These are phyloP conservation scores for Moringa oleifera DNA, from an alignment of 345 rosid species.

Conservation along the genomic window DNA sequence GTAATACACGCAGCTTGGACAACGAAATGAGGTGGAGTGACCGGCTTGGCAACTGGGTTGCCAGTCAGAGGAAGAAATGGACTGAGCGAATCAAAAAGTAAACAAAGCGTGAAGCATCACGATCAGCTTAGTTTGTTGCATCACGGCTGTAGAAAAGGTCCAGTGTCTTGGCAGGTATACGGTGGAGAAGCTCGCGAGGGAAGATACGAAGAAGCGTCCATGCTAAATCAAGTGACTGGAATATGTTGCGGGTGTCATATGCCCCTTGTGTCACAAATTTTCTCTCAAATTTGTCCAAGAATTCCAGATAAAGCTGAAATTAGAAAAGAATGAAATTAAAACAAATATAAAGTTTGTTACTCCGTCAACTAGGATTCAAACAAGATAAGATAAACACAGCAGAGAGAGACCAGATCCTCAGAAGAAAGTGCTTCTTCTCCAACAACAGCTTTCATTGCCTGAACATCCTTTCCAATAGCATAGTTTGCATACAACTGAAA, in stretches of 20 bases:
- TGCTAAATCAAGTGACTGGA: conserved; percentile 93
- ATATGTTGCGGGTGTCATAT: conserved; percentile 88
- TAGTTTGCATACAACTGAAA: conserved; percentile 89
- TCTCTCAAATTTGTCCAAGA: conserved; percentile 92
- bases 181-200: conserved; percentile 94
- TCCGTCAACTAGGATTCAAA: too few relatives aligned
- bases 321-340: too few relatives aligned
- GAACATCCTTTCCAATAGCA: conserved; percentile 95
- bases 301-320: conserved; percentile 81
- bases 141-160: conserved; percentile 82
- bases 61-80: too few relatives aligned
- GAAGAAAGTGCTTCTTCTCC: conserved; percentile 99
- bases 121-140: conserved; percentile 28
- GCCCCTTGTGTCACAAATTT: conserved; percentile 93
- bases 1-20: too few relatives aligned
- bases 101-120: too few relatives aligned
- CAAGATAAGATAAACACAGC: conserved; percentile 13
- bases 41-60: too few relatives aligned
- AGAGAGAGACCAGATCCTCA: conserved; percentile 73
- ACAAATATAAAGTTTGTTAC: too few relatives aligned
- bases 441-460: conserved; percentile 99
- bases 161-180: conserved; percentile 92
- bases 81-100: too few relatives aligned
- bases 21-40: too few relatives aligned
- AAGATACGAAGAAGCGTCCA: conserved; percentile 93